Conservation (phyloP, 257 asterid species). For the Nicotiana tabacum region DNA sequence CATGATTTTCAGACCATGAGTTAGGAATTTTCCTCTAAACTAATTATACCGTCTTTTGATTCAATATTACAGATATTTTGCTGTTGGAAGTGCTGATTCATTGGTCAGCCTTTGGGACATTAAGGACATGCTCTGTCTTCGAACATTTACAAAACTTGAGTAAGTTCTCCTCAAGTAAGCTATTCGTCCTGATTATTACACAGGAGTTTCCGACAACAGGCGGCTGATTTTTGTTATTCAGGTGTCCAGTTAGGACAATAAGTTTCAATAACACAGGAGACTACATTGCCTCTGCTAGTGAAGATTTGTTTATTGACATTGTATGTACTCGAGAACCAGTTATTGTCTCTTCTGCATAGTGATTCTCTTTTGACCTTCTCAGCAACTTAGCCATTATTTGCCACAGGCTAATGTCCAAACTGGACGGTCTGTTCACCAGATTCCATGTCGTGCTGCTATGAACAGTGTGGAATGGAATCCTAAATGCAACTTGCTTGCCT, state of each 20-base stretch:
- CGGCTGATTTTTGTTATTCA: slow-evolving; percentile 10
- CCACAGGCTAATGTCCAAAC: slow-evolving; percentile 71
- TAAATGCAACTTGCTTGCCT: slow-evolving; percentile 78
- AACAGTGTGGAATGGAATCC: slow-evolving; percentile 99
- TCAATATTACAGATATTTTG: slow-evolving; percentile 59
- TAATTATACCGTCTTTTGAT: not conserved
- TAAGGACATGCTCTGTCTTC: slow-evolving; percentile 91
- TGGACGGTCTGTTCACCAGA: slow-evolving; percentile 84
- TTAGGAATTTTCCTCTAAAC: not conserved
- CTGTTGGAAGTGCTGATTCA: slow-evolving; percentile 99
- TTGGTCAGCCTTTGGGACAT: slow-evolving; percentile 94
- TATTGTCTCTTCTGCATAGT: not conserved
- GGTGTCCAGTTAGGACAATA: slow-evolving; percentile 98
- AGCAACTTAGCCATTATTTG: not conserved
- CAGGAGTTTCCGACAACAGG: not conserved
- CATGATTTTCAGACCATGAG: not conserved
- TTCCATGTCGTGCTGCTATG: slow-evolving; percentile 97
- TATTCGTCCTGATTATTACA: not conserved
- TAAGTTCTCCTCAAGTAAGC: slow-evolving; percentile 32
- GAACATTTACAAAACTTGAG: slow-evolving; percentile 93
- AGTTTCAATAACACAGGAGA: slow-evolving; percentile 95
- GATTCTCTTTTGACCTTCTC: not conserved
- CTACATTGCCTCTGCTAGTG: slow-evolving; percentile 93
- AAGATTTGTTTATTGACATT: slow-evolving; percentile 89
- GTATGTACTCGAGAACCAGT: slow-evolving; percentile 38